Percentiles rank a stretch among this genome's conserved stretches.
Conservation (phyloP, 306 rosid species). For the Vigna mungo region DNA sequence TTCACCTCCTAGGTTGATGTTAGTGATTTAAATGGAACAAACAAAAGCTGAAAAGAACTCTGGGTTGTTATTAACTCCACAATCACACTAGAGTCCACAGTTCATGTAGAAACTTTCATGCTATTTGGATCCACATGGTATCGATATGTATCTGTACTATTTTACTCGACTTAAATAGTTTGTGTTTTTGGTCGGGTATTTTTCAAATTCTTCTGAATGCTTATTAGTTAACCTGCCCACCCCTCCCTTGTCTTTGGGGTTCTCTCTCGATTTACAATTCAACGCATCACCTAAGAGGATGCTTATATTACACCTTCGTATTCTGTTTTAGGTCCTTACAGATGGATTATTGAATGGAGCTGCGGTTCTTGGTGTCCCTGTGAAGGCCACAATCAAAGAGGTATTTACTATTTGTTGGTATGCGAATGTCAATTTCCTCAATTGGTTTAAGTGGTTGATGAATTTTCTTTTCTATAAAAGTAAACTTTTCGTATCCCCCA, state of each 20-base stretch:
- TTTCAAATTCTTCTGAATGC: constrained; percentile 9
- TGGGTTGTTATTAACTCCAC: constrained; percentile 29
- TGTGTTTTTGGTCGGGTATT: not conserved
- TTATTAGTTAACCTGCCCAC: constrained; percentile 14
- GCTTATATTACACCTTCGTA: constrained; percentile 38
- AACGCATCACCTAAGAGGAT: not conserved
- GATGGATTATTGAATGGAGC: constrained; percentile 90
- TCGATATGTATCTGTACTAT: constrained; percentile 15
- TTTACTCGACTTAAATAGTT: constrained; percentile 19
- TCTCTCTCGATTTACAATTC: constrained; percentile 14
- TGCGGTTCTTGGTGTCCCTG: constrained; percentile 96
- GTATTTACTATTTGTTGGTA: constrained; percentile 51
- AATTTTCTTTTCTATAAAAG: not conserved
- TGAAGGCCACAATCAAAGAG: constrained; percentile 97
- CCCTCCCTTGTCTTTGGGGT: not conserved
- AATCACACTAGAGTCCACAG: constrained; percentile 27
- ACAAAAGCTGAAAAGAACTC: constrained; percentile 29
- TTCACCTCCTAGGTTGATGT: not conserved
- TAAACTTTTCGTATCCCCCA: constrained; percentile 5
- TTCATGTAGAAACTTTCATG: constrained; percentile 10
- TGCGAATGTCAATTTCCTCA: not conserved
- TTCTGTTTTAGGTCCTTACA: constrained; percentile 71
- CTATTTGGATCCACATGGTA: constrained; percentile 30
- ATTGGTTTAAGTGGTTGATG: constrained; percentile 20
- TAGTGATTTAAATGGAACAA: constrained; percentile 23